Evolutionary conservation across 2,329 filamentous ascomycete species (phyloP).

Genomic region (Juglanconis oblonga): DNA sequence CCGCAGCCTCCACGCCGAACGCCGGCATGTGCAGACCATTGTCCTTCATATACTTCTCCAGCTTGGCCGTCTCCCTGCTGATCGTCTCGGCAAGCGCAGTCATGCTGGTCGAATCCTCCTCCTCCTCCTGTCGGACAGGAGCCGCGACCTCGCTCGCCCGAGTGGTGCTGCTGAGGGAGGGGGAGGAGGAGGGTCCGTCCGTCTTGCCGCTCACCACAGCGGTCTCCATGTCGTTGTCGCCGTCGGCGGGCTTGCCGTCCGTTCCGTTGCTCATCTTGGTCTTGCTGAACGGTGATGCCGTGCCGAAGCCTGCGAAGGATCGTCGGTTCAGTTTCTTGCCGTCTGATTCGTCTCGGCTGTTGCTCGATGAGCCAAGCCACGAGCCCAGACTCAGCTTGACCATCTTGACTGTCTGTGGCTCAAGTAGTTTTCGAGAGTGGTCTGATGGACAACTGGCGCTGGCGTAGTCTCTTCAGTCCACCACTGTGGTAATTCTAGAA

Average conservation of each 20-base stretch:
- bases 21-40: conserved; percentile 40
- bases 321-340: conserved; percentile 33
- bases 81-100: conserved; percentile 46
- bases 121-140: not conserved
- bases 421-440: too few relatives aligned
- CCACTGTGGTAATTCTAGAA: too few relatives aligned
- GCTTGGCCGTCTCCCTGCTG: conserved; percentile 44
- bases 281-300: conserved; percentile 19
- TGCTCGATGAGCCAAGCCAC: conserved; percentile 27
- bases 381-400: conserved; percentile 33
- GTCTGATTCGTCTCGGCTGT: conserved; percentile 22
- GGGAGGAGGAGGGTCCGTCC: not conserved
- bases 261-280: conserved; percentile 17
- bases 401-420: conserved; percentile 24
- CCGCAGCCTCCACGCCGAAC: conserved; percentile 42
- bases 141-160: not conserved
- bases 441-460: too few relatives aligned
- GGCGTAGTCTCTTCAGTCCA: too few relatives aligned
- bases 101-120: conserved; percentile 34
- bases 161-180: not conserved
- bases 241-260: not conserved
- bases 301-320: conserved; percentile 30
- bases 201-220: not conserved
- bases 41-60: conserved; percentile 45
- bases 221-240: not conserved